Percentiles rank a stretch among this genome's conserved stretches.
These are phyloP conservation scores for Pythium vanterpoolii DNA, from an alignment of 352 stramenopile species.

Conservation along the genomic window DNA sequence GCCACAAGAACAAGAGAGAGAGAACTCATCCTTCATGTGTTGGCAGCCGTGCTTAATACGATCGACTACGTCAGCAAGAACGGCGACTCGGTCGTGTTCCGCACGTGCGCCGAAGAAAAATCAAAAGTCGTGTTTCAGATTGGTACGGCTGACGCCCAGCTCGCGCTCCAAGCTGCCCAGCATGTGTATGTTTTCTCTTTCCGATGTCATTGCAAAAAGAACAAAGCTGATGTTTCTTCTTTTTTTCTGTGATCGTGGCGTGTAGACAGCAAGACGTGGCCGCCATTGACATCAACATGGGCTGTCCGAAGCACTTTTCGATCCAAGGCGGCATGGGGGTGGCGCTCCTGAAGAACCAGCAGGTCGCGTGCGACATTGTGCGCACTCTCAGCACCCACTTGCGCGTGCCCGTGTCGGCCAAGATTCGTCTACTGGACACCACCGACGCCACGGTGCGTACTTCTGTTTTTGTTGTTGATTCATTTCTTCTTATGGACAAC, in stretches of 20 bases:
- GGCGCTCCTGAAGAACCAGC: constrained; percentile 84
- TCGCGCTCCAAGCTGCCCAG: constrained; percentile 74
- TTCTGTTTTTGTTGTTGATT: not conserved
- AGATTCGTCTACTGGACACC: constrained; percentile 80
- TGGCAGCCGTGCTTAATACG: constrained; percentile 62
- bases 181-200: constrained; percentile 52
- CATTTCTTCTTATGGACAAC: not conserved
- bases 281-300: constrained; percentile 94
- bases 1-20: not conserved
- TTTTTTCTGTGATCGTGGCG: not conserved
- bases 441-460: constrained; percentile 54
- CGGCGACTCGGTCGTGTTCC: constrained; percentile 82
- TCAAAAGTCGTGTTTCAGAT: constrained; percentile 89
- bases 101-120: constrained; percentile 81
- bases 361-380: constrained; percentile 85
- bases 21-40: not conserved
- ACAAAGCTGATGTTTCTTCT: no score
- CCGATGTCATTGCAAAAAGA: no score
- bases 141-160: constrained; percentile 71
- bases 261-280: constrained; percentile 75
- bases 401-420: constrained; percentile 84
- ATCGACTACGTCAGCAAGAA: constrained; percentile 91
- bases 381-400: constrained; percentile 79
- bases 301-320: constrained; percentile 93
- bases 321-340: constrained; percentile 91